Conservation (phyloP, 176 grass and related monocot species). For the Panicum miliaceum region DNA sequence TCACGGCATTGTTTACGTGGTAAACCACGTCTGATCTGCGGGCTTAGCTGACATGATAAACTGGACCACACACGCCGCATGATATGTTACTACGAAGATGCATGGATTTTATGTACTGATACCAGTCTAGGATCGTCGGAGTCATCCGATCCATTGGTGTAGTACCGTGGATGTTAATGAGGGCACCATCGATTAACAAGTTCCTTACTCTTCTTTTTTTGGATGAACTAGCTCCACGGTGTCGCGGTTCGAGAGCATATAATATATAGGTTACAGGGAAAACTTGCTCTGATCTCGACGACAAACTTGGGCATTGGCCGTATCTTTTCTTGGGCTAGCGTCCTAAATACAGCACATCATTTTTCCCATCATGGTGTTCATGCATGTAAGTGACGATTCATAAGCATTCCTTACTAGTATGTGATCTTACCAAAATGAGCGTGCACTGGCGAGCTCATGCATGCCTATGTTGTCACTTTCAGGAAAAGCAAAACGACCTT, state of each 20-base stretch:
- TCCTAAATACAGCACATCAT: no score
- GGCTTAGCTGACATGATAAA: background rate
- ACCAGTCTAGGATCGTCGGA: no score
- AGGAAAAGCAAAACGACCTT: background rate
- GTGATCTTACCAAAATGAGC: no score
- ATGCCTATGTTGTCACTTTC: conserved; percentile 11
- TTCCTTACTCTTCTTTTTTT: background rate
- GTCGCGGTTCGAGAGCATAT: no score
- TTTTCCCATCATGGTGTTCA: background rate
- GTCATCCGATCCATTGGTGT: background rate
- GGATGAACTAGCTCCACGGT: background rate
- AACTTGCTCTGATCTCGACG: no score
- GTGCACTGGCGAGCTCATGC: background rate
- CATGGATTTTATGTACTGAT: background rate
- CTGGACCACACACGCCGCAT: conserved; percentile 1
- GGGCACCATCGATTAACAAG: background rate
- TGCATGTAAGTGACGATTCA: background rate
- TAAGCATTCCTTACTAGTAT: background rate
- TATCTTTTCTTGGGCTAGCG: no score
- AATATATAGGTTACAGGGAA: no score
- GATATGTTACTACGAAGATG: background rate
- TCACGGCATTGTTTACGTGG: background rate
- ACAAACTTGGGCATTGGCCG: no score
- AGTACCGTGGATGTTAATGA: background rate
- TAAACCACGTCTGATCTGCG: background rate